These are phyloP conservation scores for Dysphania ambrosioides DNA, from an alignment of 148 eudicot species.

Conservation along the genomic window DNA sequence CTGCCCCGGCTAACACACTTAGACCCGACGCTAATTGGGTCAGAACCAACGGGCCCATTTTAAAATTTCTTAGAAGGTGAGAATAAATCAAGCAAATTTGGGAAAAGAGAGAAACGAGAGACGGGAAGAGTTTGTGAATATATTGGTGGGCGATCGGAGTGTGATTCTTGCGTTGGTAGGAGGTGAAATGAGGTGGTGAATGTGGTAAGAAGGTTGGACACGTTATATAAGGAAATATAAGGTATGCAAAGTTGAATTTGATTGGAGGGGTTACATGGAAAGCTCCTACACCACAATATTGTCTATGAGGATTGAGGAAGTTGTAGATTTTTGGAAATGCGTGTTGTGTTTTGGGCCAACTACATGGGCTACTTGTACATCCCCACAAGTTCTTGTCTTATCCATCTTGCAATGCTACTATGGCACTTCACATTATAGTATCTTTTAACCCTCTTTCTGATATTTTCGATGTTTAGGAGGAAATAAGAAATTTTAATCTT, in stretches of 20 bases:
- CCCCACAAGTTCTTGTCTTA: too few relatives aligned
- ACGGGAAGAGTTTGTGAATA: not conserved
- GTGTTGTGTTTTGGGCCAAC: not conserved
- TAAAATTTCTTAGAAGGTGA: too few relatives aligned
- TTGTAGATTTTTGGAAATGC: not conserved
- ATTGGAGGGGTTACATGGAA: slow-evolving; percentile 8
- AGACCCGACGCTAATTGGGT: slow-evolving; percentile 76
- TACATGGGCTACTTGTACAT: too few relatives aligned
- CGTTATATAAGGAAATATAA: slow-evolving; percentile 4
- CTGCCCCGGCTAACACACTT: slow-evolving; percentile 78
- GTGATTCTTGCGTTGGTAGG: not conserved
- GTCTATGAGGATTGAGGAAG: too few relatives aligned
- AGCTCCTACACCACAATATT: not conserved
- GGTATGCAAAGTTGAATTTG: not conserved
- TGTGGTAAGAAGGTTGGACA: slow-evolving; percentile 24
- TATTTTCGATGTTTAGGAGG: too few relatives aligned
- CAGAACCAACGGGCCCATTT: slow-evolving; percentile 70
- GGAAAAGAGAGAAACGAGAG: not conserved
- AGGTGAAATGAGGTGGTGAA: not conserved
- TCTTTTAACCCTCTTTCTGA: too few relatives aligned
- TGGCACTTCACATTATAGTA: too few relatives aligned
- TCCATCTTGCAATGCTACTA: too few relatives aligned
- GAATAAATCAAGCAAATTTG: too few relatives aligned
- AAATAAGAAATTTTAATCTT: too few relatives aligned
- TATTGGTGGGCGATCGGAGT: not conserved